Evolutionary conservation across 106 monocot species (phyloP).

Genomic region (Triglochin maritima): DNA sequence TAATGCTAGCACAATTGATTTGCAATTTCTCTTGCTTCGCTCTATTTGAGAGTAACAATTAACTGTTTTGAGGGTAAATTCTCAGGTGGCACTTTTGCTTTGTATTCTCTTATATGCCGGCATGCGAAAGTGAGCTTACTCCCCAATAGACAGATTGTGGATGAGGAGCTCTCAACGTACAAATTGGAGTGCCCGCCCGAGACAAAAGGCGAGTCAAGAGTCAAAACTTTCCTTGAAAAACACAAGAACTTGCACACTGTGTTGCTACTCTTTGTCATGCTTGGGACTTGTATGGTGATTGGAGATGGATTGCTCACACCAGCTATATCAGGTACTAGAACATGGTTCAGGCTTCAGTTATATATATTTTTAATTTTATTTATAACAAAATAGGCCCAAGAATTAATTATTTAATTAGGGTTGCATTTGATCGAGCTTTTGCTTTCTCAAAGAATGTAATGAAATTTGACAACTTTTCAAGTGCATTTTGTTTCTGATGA

Average conservation of each 20-base stretch:
- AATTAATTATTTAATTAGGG: too few species aligned
- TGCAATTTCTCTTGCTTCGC: background rate
- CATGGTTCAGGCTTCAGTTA: background rate
- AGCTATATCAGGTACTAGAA: conserved; percentile 12
- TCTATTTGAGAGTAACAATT: too few species aligned
- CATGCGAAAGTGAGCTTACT: conserved; percentile 23
- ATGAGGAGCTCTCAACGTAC: conserved; percentile 22
- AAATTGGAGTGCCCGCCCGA: conserved; percentile 14
- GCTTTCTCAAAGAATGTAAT: too few species aligned
- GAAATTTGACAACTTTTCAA: background rate
- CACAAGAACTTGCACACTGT: conserved; percentile 21
- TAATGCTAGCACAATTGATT: background rate
- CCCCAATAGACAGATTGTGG: conserved; percentile 19
- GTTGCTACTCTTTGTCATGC: conserved; percentile 18
- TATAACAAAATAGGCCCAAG: too few species aligned
- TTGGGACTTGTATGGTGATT: conserved; percentile 27
- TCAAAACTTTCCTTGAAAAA: conserved; percentile 18
- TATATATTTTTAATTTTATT: too few species aligned
- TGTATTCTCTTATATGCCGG: conserved; percentile 21
- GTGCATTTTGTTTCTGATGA: background rate
- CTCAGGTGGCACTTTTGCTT: conserved; percentile 21
- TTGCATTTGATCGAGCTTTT: too few species aligned
- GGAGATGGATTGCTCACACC: conserved; percentile 26
- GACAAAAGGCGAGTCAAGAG: conserved; percentile 4
- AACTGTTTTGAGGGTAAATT: background rate